These are phyloP conservation scores for Coniella vitis DNA, from an alignment of 2,329 filamentous ascomycete species.

Conservation along the genomic window DNA sequence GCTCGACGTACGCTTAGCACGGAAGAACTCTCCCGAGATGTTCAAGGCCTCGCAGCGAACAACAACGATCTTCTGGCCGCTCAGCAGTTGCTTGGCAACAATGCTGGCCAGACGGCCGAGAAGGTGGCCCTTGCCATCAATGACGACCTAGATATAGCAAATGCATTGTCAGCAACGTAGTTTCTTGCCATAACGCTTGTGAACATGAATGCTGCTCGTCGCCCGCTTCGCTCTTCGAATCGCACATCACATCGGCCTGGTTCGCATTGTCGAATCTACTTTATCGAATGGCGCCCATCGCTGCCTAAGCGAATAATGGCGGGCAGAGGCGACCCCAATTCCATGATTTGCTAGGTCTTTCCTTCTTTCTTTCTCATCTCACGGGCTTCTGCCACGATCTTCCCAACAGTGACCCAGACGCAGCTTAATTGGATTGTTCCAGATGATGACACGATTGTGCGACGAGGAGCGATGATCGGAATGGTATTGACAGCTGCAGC, in stretches of 20 bases:
- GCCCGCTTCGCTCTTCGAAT: neutral
- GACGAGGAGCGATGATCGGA: neutral
- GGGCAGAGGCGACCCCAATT: too few relatives aligned
- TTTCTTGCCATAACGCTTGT: neutral
- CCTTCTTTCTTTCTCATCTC: too few relatives aligned
- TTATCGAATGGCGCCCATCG: neutral
- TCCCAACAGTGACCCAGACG: neutral
- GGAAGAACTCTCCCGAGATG: constrained; percentile 99
- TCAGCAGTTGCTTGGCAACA: constrained; percentile 98
- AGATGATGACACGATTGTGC: neutral
- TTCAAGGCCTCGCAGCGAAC: constrained; percentile 99
- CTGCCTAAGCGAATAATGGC: neutral
- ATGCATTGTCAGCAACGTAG: constrained; percentile 8
- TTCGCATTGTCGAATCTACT: too few relatives aligned
- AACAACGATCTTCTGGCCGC: constrained; percentile 98
- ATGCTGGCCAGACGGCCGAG: constrained; percentile 97
- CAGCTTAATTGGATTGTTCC: neutral
- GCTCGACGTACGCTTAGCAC: constrained; percentile 89
- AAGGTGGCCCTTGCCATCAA: constrained; percentile 99
- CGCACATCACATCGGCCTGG: neutral
- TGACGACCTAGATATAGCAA: constrained; percentile 69
- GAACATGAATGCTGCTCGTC: neutral
- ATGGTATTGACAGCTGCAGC: neutral
- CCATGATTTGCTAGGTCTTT: neutral
- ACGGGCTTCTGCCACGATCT: neutral